Evolutionary conservation across 441 rosid species (phyloP).

Genomic region (Syzygium syzygioides): DNA sequence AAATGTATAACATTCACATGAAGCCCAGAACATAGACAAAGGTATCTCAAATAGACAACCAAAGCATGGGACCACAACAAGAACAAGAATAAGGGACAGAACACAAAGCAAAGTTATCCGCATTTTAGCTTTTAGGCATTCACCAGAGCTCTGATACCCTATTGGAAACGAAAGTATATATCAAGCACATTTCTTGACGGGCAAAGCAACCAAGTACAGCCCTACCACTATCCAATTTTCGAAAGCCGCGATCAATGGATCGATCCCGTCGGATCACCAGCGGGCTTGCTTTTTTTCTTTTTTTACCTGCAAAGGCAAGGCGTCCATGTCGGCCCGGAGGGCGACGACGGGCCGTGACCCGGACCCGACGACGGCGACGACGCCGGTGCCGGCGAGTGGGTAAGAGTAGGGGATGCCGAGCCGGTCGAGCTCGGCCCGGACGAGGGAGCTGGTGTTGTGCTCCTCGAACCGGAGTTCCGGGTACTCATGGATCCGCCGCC

Average conservation of each 20-base stretch:
- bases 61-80: not conserved
- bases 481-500: conserved; percentile 73
- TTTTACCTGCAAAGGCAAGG: conserved; percentile 56
- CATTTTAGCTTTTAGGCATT: not conserved
- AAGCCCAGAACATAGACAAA: not conserved
- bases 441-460: conserved; percentile 66
- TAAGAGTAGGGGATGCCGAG: conserved; percentile 50
- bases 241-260: not conserved
- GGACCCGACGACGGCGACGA: conserved; percentile 66
- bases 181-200: not conserved
- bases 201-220: not conserved
- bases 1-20: not conserved
- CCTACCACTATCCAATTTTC: not conserved
- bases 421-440: conserved; percentile 51
- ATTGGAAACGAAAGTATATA: not conserved
- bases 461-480: conserved; percentile 72
- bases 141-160: not conserved
- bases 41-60: not conserved
- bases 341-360: conserved; percentile 65
- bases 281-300: not conserved
- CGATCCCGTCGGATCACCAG: not conserved
- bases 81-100: not conserved
- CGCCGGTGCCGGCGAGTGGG: conserved; percentile 69
- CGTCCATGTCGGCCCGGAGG: conserved; percentile 84
- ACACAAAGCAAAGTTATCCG: not conserved